Evolutionary conservation across 306 rosid genomes (phyloP).

Genomic region (Acacia melanoxylon): DNA sequence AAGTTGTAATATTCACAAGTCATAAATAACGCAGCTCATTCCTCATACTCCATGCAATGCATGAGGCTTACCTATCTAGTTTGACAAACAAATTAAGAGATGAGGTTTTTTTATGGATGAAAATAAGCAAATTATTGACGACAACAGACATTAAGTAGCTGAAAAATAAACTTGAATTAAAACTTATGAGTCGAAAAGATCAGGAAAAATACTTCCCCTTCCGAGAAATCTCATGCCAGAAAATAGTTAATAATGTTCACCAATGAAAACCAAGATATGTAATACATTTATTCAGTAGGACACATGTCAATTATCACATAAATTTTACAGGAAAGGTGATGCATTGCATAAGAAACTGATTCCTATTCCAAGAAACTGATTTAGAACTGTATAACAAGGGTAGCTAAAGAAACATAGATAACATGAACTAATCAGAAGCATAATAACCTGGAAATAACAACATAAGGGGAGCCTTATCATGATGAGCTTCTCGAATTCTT

Average conservation of each 20-base stretch:
- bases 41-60: background rate
- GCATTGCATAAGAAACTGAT: background rate
- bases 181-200: background rate
- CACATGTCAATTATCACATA: background rate
- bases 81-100: background rate
- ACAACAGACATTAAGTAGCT: background rate
- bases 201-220: background rate
- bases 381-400: background rate
- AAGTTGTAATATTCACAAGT: background rate
- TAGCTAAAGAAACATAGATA: slow-evolving; percentile 6
- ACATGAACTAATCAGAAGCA: background rate
- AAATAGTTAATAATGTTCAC: background rate
- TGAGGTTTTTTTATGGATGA: background rate
- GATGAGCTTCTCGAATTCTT: slow-evolving; percentile 74
- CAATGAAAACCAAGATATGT: slow-evolving; percentile 20
- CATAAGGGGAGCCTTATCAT: slow-evolving; percentile 66
- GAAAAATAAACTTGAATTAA: slow-evolving; percentile 1
- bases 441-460: slow-evolving; percentile 94
- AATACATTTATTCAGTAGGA: slow-evolving; percentile 12
- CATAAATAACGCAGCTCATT: background rate
- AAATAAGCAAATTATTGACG: background rate
- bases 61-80: background rate
- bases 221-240: slow-evolving; percentile 8
- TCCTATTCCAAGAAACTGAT: background rate
- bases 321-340: background rate